phyloP scores from a whole-genome alignment of 768 basidiomycete species.

The Pleurotus citrinopileatus region DNA sequence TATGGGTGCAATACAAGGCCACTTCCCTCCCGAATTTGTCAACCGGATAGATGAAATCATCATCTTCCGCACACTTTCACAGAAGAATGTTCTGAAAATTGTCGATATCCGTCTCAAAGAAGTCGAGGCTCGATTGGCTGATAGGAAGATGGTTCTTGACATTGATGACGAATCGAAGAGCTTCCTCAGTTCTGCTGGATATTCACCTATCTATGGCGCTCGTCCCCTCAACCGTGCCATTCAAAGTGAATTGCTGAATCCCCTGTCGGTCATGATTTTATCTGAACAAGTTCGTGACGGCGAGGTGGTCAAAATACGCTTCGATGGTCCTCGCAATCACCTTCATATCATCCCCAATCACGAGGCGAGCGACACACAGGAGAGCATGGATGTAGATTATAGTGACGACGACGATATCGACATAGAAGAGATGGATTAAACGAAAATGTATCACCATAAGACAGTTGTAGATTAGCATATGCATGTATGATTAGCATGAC shows the following conservation, averaged over 20 bases:
- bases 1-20: conserved; percentile 73
- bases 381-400: conserved; percentile 59
- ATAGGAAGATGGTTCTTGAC: conserved; percentile 77
- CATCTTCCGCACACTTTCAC: conserved; percentile 81
- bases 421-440: conserved; percentile 67
- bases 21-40: conserved; percentile 92
- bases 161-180: conserved; percentile 75
- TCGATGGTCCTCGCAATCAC: conserved; percentile 81
- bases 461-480: too few relatives aligned
- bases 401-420: conserved; percentile 54
- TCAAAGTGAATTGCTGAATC: conserved; percentile 90
- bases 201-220: conserved; percentile 84
- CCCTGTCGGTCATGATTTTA: conserved; percentile 81
- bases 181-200: conserved; percentile 73
- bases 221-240: conserved; percentile 90
- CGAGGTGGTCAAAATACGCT: conserved; percentile 71
- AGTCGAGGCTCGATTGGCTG: conserved; percentile 74
- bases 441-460: too few relatives aligned
- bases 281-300: conserved; percentile 80
- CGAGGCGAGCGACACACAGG: conserved; percentile 46
- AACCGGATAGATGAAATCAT: conserved; percentile 88
- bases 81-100: conserved; percentile 74
- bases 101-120: conserved; percentile 88
- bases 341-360: conserved; percentile 84
- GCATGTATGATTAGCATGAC: too few relatives aligned